These are phyloP conservation scores for Jatropha podagrica DNA, from an alignment of 441 rosid genomes.

Conservation along the genomic window DNA sequence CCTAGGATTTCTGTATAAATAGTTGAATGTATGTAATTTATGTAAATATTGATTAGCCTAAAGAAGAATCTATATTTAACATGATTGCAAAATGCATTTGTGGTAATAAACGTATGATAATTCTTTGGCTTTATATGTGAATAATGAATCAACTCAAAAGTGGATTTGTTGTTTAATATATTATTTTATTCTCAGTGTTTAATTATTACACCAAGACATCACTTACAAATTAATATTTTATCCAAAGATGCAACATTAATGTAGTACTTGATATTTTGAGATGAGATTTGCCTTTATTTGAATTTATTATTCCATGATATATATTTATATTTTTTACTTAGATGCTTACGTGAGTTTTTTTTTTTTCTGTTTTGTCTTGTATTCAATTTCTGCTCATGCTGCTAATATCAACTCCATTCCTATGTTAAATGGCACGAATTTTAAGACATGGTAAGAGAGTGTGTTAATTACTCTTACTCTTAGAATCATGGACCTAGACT, in stretches of 20 bases:
- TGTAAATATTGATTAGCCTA: neutral
- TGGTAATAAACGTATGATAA: neutral
- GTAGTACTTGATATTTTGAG: neutral
- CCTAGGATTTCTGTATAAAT: too few species aligned
- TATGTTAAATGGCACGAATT: neutral
- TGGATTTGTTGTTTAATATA: neutral
- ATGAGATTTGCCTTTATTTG: neutral
- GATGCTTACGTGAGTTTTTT: neutral
- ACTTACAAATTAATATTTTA: neutral
- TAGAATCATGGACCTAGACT: neutral
- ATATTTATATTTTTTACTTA: too few species aligned
- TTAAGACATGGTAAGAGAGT: neutral
- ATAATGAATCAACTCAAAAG: neutral
- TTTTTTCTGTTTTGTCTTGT: neutral
- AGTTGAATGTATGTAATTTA: too few species aligned
- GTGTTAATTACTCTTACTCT: neutral
- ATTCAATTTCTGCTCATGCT: neutral
- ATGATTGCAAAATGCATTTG: neutral
- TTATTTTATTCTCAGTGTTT: too few species aligned
- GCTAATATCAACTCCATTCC: neutral
- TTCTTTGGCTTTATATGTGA: neutral
- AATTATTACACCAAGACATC: neutral
- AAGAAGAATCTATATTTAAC: neutral
- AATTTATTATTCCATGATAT: too few species aligned
- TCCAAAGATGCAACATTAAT: neutral